Conservation (phyloP, 805 yeast genomes). For the Nakazawaea sp. region DNA sequence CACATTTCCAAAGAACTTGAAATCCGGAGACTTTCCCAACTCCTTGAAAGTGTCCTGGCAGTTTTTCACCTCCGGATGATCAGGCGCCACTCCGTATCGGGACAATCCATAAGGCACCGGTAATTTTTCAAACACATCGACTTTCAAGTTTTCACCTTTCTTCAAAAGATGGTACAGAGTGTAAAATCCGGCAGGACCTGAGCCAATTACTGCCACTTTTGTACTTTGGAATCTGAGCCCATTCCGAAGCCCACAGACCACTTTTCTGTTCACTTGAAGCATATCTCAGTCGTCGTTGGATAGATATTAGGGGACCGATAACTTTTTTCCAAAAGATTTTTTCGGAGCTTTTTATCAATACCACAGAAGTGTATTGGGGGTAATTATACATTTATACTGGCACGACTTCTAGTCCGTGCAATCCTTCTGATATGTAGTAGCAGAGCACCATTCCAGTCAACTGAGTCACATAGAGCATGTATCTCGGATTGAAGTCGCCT, state of each 20-base stretch:
- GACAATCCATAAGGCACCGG: slow-evolving; percentile 92
- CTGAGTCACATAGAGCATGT: not conserved
- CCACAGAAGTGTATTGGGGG: no score
- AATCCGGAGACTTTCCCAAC: slow-evolving; percentile 27
- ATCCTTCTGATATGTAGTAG: not conserved
- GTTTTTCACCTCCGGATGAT: slow-evolving; percentile 93
- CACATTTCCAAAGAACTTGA: slow-evolving; percentile 67
- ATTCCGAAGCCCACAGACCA: no score
- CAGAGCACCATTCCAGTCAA: not conserved
- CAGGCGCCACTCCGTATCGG: slow-evolving; percentile 98
- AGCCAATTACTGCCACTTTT: slow-evolving; percentile 74
- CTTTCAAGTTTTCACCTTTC: slow-evolving; percentile 32
- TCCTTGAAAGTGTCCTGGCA: slow-evolving; percentile 72
- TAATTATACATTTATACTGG: no score
- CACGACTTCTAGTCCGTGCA: not conserved
- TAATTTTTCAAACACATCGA: slow-evolving; percentile 75
- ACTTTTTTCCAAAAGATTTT: no score
- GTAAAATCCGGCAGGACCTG: slow-evolving; percentile 97
- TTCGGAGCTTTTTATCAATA: no score
- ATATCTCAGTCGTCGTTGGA: no score
- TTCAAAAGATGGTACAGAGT: slow-evolving; percentile 69
- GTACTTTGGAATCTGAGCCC: slow-evolving; percentile 8
- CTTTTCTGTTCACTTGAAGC: no score
- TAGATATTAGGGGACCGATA: no score
- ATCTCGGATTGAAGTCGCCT: not conserved